Base-by-base conservation (phyloP, 495 filamentous ascomycete species). In the Aspergillus steynii region DNA sequence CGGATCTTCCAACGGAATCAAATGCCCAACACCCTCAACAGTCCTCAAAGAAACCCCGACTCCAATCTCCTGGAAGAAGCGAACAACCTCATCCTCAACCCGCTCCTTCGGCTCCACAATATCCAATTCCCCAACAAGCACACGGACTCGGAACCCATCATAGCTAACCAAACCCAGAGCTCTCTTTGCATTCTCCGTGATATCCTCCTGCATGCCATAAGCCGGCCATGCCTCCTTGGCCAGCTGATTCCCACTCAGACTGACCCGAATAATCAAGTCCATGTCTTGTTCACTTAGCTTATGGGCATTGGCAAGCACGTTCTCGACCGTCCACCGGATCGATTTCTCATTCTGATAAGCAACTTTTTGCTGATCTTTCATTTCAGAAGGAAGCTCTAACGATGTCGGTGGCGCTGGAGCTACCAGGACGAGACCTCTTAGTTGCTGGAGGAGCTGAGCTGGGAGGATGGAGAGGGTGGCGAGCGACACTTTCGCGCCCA, bases 401-500 rank as follows among this genome's bases (percentile, higher is more conserved):
- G 75, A 63, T 4, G 63, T 68, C 0, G 72, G 70, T 7, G 77
- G 75, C 3, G 77, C 69, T 0, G 78, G 73, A 2, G 71, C 73
- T 15, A 80, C 56, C 0, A 81, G 61, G 0, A 77, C 68, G 0
- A 81, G 29, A 1, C 75, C 78, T 55, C 62, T 71, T 0, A 75
- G 46, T 5, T 61, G 47, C 7, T 25, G 1, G 2, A 68, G 58
- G 5, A 67, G 51, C 8, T 64, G 10, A 0, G n/a, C 1, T 0
- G 61, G n/a, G 27, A 69, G 52, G 12, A 48, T 12, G 8, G 62
- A 61, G 0, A 73, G 62, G 27, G 72, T 65, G 26, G 71, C 67
- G 8, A 76, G 65, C 2, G 74, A 70, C n/a, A 79, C 70, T 57
- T 78, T 80, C 7, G 69, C 76, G 25, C 77, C 75, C 77, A 80